These are phyloP conservation scores for Clarkia xantiana DNA, from an alignment of 345 rosid species.

Conservation along the genomic window DNA sequence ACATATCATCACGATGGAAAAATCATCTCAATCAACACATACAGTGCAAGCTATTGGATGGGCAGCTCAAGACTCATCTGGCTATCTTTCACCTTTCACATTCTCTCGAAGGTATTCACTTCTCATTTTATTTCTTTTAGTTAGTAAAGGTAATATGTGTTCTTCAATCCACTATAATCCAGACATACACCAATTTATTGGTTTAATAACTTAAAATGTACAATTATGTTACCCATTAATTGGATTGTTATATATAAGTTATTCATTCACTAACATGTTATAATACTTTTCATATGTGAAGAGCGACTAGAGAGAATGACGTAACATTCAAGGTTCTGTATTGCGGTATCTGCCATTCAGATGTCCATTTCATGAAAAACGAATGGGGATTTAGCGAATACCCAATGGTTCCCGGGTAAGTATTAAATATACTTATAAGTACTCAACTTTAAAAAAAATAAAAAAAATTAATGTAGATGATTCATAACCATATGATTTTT, in stretches of 20 bases:
- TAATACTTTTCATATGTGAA: no score
- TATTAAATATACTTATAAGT: not conserved
- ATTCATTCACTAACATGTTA: no score
- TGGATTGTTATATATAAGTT: no score
- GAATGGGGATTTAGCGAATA: not conserved
- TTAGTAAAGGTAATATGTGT: no score
- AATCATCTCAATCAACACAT: not conserved
- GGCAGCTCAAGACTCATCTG: conserved; percentile 1
- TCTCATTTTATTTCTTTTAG: no score
- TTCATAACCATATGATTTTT: not conserved
- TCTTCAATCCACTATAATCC: no score
- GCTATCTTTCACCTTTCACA: not conserved
- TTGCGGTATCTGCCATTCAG: conserved; percentile 9
- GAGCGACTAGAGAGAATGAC: conserved; percentile 3
- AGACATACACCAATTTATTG: no score
- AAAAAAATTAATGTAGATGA: not conserved
- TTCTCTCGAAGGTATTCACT: not conserved
- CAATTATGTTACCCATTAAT: no score
- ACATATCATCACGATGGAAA: not conserved
- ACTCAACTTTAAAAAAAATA: not conserved
- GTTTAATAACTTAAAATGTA: no score
- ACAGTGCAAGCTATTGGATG: not conserved
- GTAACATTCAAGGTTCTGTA: conserved; percentile 6
- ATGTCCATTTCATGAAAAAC: not conserved
- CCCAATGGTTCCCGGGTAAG: conserved; percentile 9